Percentiles rank a stretch among this genome's conserved stretches.
phyloP scores from a whole-genome alignment of 331 rosid genomes.

The Rhamnella rubrinervis region DNA sequence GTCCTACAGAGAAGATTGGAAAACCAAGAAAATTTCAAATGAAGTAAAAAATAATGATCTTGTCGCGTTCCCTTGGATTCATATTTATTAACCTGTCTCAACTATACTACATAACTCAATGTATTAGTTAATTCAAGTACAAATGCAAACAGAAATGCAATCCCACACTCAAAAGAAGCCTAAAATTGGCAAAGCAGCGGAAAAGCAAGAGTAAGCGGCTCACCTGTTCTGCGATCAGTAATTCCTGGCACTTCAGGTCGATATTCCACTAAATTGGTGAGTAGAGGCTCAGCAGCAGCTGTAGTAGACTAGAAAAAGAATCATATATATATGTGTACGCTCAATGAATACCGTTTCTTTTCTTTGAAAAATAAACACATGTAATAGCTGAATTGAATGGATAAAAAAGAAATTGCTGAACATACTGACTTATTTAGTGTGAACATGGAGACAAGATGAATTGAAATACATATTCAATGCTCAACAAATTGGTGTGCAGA shows the following conservation, averaged over 20 bases:
- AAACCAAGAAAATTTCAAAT: no score
- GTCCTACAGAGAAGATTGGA: no score
- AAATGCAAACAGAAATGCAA: not conserved
- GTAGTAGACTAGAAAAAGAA: constrained; percentile 27
- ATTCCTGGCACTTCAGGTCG: constrained; percentile 69
- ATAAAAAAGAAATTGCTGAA: no score
- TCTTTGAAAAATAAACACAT: not conserved
- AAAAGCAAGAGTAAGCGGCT: constrained; percentile 3
- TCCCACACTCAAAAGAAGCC: no score
- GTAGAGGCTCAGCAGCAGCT: constrained; percentile 23
- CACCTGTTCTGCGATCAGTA: constrained; percentile 65
- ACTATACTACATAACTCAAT: constrained; percentile 7
- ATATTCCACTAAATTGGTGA: constrained; percentile 28
- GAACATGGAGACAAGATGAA: no score
- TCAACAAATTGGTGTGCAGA: no score
- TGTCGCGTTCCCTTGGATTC: no score
- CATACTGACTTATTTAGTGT: no score
- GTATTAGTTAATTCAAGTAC: not conserved
- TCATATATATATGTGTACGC: not conserved
- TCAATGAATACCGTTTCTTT: not conserved
- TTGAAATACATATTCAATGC: no score
- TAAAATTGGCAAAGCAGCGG: no score
- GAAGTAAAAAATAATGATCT: no score
- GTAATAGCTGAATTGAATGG: not conserved
- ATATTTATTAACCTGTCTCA: not conserved